Evolutionary conservation across 176 grass and related monocot species (phyloP).

Genomic region (Aegilops speltoides): DNA sequence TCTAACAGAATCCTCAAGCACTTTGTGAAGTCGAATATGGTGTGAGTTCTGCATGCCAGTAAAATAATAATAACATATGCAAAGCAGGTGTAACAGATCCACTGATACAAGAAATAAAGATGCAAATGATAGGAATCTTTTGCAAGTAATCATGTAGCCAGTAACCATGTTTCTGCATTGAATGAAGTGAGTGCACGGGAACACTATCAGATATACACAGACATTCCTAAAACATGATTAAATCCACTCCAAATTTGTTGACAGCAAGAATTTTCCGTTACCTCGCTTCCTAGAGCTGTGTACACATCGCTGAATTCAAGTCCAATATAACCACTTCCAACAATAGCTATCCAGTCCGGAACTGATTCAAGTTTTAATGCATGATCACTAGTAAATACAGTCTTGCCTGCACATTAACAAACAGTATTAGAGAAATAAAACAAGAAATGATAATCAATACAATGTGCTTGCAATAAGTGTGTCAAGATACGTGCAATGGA

Average conservation of each 20-base stretch:
- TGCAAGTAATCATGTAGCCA: neutral
- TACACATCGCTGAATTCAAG: constrained; percentile 99
- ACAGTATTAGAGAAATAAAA: neutral
- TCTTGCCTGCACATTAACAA: constrained; percentile 58
- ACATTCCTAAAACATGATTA: constrained; percentile 2
- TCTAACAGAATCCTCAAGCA: constrained; percentile 17
- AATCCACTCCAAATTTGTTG: constrained; percentile 7
- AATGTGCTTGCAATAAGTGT: neutral
- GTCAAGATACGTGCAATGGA: neutral
- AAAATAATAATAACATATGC: constrained; percentile 13
- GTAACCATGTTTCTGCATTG: constrained; percentile 22
- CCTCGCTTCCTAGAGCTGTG: constrained; percentile 92
- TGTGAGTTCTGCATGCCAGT: neutral
- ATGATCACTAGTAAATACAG: constrained; percentile 94
- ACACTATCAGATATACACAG: neutral
- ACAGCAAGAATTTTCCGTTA: constrained; percentile 28
- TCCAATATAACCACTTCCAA: constrained; percentile 98
- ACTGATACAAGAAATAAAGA: neutral
- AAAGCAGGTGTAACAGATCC: constrained; percentile 4
- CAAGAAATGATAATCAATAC: constrained; percentile 13
- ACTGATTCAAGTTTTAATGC: constrained; percentile 90
- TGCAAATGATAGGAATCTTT: neutral
- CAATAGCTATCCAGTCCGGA: constrained; percentile 93
- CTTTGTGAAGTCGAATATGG: constrained; percentile 19
- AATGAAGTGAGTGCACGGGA: neutral